phyloP scores from a whole-genome alignment of 2,329 filamentous ascomycete genomes.

The Beauveria sp. region DNA sequence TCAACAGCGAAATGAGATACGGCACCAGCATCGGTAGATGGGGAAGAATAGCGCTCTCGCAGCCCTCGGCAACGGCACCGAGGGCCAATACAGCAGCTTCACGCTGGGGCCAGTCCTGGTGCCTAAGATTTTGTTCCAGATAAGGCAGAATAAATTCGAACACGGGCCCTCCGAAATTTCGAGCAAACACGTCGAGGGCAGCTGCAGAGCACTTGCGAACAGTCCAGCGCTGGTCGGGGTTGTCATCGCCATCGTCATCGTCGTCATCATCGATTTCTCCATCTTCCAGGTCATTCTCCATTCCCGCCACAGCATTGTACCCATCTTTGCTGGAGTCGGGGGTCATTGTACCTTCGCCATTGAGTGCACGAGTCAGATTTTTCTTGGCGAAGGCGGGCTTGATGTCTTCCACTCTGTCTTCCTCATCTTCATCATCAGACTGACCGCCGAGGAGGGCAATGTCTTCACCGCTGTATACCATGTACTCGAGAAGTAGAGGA shows the following conservation, averaged over 20 bases:
- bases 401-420: constrained; percentile 85
- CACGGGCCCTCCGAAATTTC: constrained; percentile 78
- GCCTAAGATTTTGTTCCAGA: constrained; percentile 79
- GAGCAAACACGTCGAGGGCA: constrained; percentile 86
- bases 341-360: constrained; percentile 42
- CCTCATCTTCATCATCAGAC: constrained; percentile 82
- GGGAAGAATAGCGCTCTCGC: constrained; percentile 80
- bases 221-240: constrained; percentile 90
- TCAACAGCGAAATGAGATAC: constrained; percentile 79
- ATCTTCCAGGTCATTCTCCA: constrained; percentile 71
- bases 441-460: constrained; percentile 77
- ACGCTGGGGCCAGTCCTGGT: constrained; percentile 82
- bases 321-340: constrained; percentile 44
- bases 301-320: constrained; percentile 47
- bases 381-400: constrained; percentile 84
- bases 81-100: constrained; percentile 92
- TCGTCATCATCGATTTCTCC: constrained; percentile 80
- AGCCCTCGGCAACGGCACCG: constrained; percentile 90
- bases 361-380: constrained; percentile 48
- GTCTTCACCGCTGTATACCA: constrained; percentile 95
- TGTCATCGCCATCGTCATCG: constrained; percentile 65
- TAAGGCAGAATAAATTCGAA: constrained; percentile 92
- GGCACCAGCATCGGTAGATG: constrained; percentile 86
- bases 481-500: constrained; percentile 82
- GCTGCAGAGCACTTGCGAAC: constrained; percentile 95